Evolutionary conservation across 2,329 filamentous ascomycete genomes (phyloP), one percentile per base, ranked within the genome.

Genomic region (Oidium heveae): DNA sequence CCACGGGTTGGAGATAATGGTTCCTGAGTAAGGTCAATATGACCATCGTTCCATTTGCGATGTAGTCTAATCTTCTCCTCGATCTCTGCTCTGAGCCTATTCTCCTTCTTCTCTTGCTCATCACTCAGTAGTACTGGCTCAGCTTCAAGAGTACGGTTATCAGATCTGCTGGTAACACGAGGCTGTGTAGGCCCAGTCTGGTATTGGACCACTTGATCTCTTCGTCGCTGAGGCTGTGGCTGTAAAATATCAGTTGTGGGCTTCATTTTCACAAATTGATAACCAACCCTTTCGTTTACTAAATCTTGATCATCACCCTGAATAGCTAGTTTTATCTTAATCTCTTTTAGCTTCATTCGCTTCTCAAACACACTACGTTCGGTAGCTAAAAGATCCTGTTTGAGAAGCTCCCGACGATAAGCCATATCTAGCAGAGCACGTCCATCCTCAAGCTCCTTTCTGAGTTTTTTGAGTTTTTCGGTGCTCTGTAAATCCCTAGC

Each of bases 231-330:
- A 61, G 84, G 77, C 72, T 79, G 66, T 51, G 51, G 20, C n/a
- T n/a, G n/a, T n/a, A n/a, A n/a, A 9, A 55, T 50, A 52, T 57
- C 57, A 58, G 57, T 54, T 37, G 52, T 55, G 63, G 52, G 28
- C n/a, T 22, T 46, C 9, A 32, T 62, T 57, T 63, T 57, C 10
- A 2, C 18, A 34, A 51, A 51, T 5, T 28, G 12, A 10, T 16
- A 18, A 65, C 75, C 67, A 72, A 89, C 85, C 77, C 91, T 94
- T 67, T 91, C 85, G 70, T 94, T 93, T 70, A 94, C 81, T 63
- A 94, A 76, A 66, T 95, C 87, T 63, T 96, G 89, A 63, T 96
- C 91, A 63, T 94, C 85, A 61, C 79, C 81, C 70, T 91, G 93
- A 72, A 96, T 89, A 62, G 82, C 80, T 59, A 95, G 76, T 63